Percentiles rank a stretch among this genome's conserved stretches.
phyloP scores from a whole-genome alignment of 2,329 filamentous ascomycete genomes.

The Aphanoascus verrucosus region DNA sequence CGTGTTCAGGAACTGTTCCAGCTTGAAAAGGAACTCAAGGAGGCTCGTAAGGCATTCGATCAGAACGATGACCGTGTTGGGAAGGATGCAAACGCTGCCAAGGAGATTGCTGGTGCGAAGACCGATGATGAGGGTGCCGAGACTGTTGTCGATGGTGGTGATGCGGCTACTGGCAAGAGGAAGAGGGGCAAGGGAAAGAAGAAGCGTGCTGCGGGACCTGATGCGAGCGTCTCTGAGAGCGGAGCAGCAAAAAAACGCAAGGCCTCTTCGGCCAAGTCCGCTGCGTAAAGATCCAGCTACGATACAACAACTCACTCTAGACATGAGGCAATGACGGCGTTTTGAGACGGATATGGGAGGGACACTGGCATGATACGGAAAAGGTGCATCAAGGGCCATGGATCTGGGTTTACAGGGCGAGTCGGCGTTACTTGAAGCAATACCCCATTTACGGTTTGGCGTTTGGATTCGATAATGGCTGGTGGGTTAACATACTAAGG shows the following conservation, averaged over 20 bases:
- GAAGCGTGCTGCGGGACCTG: background rate
- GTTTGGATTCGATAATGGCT: background rate
- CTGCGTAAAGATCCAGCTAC: background rate
- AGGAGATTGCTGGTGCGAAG: slow-evolving; percentile 18
- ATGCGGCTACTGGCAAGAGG: slow-evolving; percentile 14
- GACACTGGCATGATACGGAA: background rate
- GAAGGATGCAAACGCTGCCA: slow-evolving; percentile 29
- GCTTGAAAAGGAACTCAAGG: slow-evolving; percentile 77
- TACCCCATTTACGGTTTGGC: too few relatives aligned
- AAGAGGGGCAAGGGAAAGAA: slow-evolving; percentile 18
- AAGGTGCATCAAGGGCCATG: background rate
- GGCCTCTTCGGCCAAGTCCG: background rate
- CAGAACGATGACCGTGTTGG: slow-evolving; percentile 36
- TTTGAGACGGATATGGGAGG: background rate
- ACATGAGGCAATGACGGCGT: slow-evolving; percentile 2
- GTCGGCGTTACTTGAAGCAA: background rate
- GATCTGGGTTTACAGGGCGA: background rate
- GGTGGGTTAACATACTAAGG: background rate
- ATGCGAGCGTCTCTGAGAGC: slow-evolving; percentile 5
- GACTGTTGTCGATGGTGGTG: background rate
- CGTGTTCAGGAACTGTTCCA: slow-evolving; percentile 81
- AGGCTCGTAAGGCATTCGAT: slow-evolving; percentile 55
- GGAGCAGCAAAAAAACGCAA: slow-evolving; percentile 14
- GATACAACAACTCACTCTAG: background rate
- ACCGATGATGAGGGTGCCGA: slow-evolving; percentile 18